Evolutionary conservation across 805 yeast genomes (phyloP), one percentile per base, ranked within the genome.

Genomic region (Blastobotrys attinorum): DNA sequence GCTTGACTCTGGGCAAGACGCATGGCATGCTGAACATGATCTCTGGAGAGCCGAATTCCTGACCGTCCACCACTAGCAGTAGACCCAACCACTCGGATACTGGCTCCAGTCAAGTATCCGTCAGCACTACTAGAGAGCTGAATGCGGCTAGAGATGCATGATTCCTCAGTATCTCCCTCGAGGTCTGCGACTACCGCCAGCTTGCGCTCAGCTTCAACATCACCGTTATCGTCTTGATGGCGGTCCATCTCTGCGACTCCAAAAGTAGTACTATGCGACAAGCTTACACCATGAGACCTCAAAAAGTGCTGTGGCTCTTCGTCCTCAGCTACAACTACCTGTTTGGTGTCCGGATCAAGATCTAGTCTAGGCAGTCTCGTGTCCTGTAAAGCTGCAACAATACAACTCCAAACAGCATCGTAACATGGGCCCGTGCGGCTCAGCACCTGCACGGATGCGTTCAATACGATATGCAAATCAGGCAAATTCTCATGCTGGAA

Each of bases 131-230:
- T 42, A 13, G 79, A 68, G 1, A 77, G 69, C 18, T 69, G 63
- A 13, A 85, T 63, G 16, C 77, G 71, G 35, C 83, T 76, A 36
- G 62, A 63, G 2, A 81, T 70, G 25, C 79, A 70, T 10, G 67
- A 56, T 55, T 86, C 94, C 60, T 87, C 96, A 3, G 88, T 82
- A 47, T 83, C 90, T 11, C 94, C 94, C 58, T 86, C 94, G 33
- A 85, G 55, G 57, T 87, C 96, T 1, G 84, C 79, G 38, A 87
- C 59, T 13, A 85, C 54, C 0, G 77, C 66, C 1, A 73, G 57
- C 4, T 59, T 57, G 13, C 60, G 21, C 21, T 20, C 17, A 4
- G 32, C n/a, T 21, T 6, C 23, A 17, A 5, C 37, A 4, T 31
- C 27, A 17, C 31, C 31, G 37, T 21, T 22, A 5, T 15, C 41